Evolutionary conservation across 768 basidiomycete species (phyloP), one percentile per base, ranked within the genome.

Genomic region (Auriscalpium vulgare): DNA sequence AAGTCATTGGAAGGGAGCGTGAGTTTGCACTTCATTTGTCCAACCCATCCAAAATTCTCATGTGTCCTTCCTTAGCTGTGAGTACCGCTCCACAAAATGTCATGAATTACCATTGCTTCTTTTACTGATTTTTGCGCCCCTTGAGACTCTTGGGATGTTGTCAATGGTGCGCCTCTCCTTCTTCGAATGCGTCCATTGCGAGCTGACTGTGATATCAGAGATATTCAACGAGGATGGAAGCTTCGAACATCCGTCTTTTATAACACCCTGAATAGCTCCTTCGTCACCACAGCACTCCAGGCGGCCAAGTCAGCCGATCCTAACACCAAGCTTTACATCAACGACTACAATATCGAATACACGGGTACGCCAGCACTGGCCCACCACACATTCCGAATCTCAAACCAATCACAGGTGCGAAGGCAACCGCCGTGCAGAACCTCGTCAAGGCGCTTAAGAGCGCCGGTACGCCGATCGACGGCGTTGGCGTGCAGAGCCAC

Each of bases 211-310:
- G 4, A 29, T 29, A 29, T 29, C 53, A 65, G 64, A 83, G 64
- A 74, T 78, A 8, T 80, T 84, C 70, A 79, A 82, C 60, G 83
- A 84, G 34, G 74, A 84, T 60, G 82, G 84, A n/a, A 81, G 78
- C 10, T 81, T 71, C 76, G 82, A 45, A 54, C 68, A n/a, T 69
- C 75, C 52, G 74, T 84, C 14, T 85, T 82, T 70, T 81, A 72
- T 68, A 73, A 74, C 59, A 76, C 75, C 2, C 71, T 77, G 23
- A 75, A 76, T 16, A 69, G 73, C 5, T 63, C 66, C 17, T 84
- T 74, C 67, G 75, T 84, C 55, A 63, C 70, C 9, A 71, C 75
- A 40, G 82, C 82, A 16, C 73, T 84, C 50, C 61, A 68, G 19
- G 76, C 80, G 29, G 81, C 82, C 9, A 73, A 77, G 14, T 73